Evolutionary conservation across 2,329 filamentous ascomycete genomes (phyloP).

Genomic region (Piedraia hortae): DNA sequence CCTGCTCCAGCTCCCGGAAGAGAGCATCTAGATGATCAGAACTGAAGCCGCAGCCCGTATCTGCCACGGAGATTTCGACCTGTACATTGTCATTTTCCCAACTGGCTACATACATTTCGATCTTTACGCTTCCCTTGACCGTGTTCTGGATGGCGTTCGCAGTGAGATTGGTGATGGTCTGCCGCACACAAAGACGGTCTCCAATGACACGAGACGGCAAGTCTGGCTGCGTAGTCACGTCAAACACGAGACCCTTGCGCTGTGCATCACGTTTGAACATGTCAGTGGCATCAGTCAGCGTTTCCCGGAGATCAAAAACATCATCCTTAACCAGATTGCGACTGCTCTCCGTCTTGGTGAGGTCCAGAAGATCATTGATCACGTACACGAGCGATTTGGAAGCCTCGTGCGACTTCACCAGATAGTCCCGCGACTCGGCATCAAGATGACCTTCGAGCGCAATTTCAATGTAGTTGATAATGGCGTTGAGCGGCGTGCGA

Average conservation of each 20-base stretch:
- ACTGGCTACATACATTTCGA: conserved; percentile 40
- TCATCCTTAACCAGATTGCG: conserved; percentile 56
- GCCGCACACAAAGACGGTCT: conserved; percentile 53
- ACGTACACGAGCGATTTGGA: conserved; percentile 84
- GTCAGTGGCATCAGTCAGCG: conserved; percentile 49
- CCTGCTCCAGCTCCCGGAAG: conserved; percentile 38
- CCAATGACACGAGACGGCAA: conserved; percentile 47
- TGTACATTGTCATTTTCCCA: conserved; percentile 26
- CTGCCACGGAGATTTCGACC: conserved; percentile 47
- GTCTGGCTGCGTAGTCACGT: conserved; percentile 37
- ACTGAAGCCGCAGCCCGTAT: conserved; percentile 43
- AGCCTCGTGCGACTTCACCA: conserved; percentile 62
- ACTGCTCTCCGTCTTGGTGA: conserved; percentile 71
- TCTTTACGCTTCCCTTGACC: conserved; percentile 32
- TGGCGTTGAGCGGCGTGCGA: conserved; percentile 69
- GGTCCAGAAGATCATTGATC: conserved; percentile 70
- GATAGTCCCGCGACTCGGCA: conserved; percentile 56
- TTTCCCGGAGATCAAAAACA: conserved; percentile 41
- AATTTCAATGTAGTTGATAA: conserved; percentile 85
- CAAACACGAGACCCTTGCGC: conserved; percentile 46
- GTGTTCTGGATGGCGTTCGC: conserved; percentile 72
- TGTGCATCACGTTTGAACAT: conserved; percentile 47
- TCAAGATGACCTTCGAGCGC: conserved; percentile 59
- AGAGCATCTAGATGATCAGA: conserved; percentile 28
- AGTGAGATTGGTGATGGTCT: conserved; percentile 56